Evolutionary conservation across 495 filamentous ascomycete species (phyloP).

Genomic region (Sabuloglossum arenarium): DNA sequence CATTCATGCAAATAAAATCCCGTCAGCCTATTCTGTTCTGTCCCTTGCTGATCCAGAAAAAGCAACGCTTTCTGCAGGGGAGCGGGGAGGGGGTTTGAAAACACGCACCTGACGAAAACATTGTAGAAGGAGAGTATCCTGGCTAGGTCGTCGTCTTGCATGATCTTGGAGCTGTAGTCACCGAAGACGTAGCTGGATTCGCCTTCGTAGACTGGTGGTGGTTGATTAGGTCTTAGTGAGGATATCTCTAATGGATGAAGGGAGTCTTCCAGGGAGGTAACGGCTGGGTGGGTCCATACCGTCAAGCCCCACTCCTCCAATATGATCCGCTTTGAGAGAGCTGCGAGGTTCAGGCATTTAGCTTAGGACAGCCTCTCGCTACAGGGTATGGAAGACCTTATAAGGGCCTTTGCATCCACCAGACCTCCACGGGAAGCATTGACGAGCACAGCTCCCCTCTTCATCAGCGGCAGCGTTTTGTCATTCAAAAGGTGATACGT

Average conservation of each 20-base stretch:
- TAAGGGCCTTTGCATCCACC: constrained; percentile 35
- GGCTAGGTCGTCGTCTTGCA: constrained; percentile 45
- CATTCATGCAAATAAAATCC: not conserved
- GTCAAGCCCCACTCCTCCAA: constrained; percentile 34
- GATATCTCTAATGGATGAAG: not conserved
- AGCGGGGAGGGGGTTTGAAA: not conserved
- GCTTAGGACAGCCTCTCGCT: not conserved
- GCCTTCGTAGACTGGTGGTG: constrained; percentile 23
- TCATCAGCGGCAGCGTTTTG: constrained; percentile 29
- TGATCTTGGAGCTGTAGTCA: constrained; percentile 44
- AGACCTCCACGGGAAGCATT: constrained; percentile 48
- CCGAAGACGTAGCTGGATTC: constrained; percentile 38
- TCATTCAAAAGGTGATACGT: constrained; percentile 42
- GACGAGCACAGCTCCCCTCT: constrained; percentile 37
- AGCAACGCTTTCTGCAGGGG: not conserved
- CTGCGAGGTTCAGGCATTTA: not conserved
- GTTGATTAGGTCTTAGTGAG: not conserved
- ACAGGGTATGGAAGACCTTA: constrained; percentile 15
- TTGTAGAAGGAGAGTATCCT: constrained; percentile 53
- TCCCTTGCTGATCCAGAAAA: too few species aligned
- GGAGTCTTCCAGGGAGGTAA: too few species aligned
- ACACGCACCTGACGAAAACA: constrained; percentile 29
- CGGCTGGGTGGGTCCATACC: too few species aligned
- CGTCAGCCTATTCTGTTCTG: not conserved
- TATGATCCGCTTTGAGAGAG: constrained; percentile 33